Evolutionary conservation across 2,329 filamentous ascomycete species (phyloP).

Genomic region (Chalaropsis ovoidea): DNA sequence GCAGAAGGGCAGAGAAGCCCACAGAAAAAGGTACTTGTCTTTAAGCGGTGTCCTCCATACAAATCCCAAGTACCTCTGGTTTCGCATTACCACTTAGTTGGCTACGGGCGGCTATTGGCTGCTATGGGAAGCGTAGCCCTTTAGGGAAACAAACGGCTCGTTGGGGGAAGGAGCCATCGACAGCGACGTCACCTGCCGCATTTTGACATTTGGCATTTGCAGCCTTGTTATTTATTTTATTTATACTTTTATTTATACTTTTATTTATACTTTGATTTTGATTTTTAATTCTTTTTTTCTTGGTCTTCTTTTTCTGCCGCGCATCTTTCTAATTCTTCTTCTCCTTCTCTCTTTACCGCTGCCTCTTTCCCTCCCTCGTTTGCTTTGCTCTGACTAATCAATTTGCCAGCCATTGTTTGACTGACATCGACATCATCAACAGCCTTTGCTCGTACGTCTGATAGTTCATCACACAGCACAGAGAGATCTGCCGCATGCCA

Average conservation of each 20-base stretch:
- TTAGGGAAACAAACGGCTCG: neutral
- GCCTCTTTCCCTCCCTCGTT: neutral
- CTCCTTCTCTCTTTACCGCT: neutral
- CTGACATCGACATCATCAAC: neutral
- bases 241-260: neutral
- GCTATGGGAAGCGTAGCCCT: neutral
- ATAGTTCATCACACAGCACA: neutral
- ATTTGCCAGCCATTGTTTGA: neutral
- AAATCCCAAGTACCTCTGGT: neutral
- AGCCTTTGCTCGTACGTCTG: neutral
- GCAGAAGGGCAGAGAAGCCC: neutral
- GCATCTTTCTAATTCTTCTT: neutral
- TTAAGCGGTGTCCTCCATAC: neutral
- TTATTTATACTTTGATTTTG: neutral
- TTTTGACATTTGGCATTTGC: slow-evolving; percentile 14
- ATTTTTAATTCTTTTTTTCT: neutral
- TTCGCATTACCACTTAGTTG: neutral
- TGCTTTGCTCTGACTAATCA: neutral
- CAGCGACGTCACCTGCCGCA: slow-evolving; percentile 21
- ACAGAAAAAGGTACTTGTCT: slow-evolving; percentile 2
- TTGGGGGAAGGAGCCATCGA: slow-evolving; percentile 20
- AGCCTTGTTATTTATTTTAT: neutral
- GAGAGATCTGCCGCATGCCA: neutral
- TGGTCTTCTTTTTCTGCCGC: neutral
- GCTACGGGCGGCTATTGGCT: neutral